Base-by-base conservation (phyloP, 805 yeast species). In the Pichia deserticola region DNA sequence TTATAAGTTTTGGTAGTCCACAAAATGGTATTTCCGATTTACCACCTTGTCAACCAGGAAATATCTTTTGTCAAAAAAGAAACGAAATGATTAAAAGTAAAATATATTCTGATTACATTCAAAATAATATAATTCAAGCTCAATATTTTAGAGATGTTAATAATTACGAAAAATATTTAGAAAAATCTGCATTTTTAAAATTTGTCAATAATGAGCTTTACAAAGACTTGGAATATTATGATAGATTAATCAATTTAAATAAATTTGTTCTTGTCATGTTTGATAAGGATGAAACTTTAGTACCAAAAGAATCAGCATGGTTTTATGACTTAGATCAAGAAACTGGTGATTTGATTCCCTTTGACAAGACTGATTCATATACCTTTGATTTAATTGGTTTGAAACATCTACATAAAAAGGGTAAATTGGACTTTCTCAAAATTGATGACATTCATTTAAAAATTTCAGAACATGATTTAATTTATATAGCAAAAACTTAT, bases 1-100 rank as follows among this genome's bases (percentile, higher is more conserved):
- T 86, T 44, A 68, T 86, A 12, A 84, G 95, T 0, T 84, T 83
- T 65, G 95, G 95, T 0, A 80, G 89, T 1, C 95, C 95, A 0
- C 95, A 86, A 58, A 75, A 82, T 65, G 95, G 93, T 1, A 75
- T 86, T 5, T 69, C 73, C 53, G 92, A 86, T 51, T 67, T 86
- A 35, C 89, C 90, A 0, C 63, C 72, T 5, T 85, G 90, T 60
- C 66, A 71, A 0, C 60, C 56, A 11, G 56, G 63, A 5, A 84
- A 81, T 57, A 30, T 44, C 28, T 51, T 82, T 0, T 85, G 93
- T 57, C 65, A 72, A 51, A 66, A 67, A 35, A 69, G 79, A 48
- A 85, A 86, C 59, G 67, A 62, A 32, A 36, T 82, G 1, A 61
- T 86, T 51, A 81, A 75, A 60, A 64, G 64, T 39, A 88, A 82